These are phyloP conservation scores for Kluyveromyces nonfermentans DNA, from an alignment of 805 yeast species.

Conservation along the genomic window DNA sequence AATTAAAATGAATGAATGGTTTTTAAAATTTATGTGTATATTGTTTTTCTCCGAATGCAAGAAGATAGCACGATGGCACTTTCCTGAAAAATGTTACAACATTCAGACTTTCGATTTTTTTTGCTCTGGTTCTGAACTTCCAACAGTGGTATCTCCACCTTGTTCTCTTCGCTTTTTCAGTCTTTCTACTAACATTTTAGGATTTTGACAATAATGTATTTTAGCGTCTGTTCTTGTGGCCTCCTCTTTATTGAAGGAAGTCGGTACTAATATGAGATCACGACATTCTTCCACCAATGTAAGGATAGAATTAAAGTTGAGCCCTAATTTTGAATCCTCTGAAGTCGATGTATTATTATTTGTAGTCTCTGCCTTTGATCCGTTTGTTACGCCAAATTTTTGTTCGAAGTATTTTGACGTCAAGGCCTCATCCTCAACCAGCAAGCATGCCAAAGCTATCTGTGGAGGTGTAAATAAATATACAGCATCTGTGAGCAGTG, in stretches of 20 bases:
- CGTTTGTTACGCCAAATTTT: constrained; percentile 37
- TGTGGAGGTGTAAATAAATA: constrained; percentile 90
- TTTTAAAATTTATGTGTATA: background rate
- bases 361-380: background rate
- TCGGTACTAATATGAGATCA: constrained; percentile 32
- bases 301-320: constrained; percentile 23
- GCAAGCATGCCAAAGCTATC: constrained; percentile 80
- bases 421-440: constrained; percentile 53
- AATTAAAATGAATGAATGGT: constrained; percentile 2
- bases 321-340: background rate
- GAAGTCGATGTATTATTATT: constrained; percentile 8
- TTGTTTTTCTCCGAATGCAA: no score
- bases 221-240: constrained; percentile 56
- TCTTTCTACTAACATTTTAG: constrained; percentile 42
- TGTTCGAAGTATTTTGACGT: constrained; percentile 57
- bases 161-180: constrained; percentile 36
- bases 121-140: constrained; percentile 3
- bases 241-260: constrained; percentile 47
- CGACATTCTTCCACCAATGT: constrained; percentile 42
- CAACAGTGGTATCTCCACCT: constrained; percentile 3
- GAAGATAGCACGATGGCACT: no score
- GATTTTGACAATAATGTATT: constrained; percentile 54
- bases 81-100: no score
- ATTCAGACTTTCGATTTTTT: constrained; percentile 6
- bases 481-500: constrained; percentile 66